Conservation (phyloP, 192 early-diverging fungal genomes). For the Jimgerdemannia flammicorona region DNA sequence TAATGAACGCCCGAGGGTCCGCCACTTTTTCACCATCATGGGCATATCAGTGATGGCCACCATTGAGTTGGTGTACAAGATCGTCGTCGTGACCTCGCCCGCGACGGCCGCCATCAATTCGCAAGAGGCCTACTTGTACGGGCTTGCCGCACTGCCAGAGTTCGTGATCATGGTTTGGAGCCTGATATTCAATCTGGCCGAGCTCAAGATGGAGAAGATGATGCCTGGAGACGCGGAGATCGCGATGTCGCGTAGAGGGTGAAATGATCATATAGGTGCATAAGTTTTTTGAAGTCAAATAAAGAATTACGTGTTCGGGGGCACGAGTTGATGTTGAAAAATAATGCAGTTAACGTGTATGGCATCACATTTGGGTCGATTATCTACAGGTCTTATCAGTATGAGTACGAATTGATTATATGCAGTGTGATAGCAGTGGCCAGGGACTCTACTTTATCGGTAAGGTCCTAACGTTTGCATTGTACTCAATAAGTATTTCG, state of each 20-base stretch:
- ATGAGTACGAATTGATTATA: too few species aligned
- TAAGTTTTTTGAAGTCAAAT: too few species aligned
- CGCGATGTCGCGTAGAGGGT: not conserved
- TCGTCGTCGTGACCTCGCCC: not conserved
- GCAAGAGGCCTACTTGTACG: not conserved
- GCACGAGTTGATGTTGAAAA: too few species aligned
- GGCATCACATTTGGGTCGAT: too few species aligned
- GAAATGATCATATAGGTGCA: too few species aligned
- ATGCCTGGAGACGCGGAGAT: not conserved
- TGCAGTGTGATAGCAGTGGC: too few species aligned
- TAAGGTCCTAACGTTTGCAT: too few species aligned
- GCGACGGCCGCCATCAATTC: not conserved
- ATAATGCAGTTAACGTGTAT: too few species aligned
- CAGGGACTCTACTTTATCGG: too few species aligned
- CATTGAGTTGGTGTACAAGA: not conserved
- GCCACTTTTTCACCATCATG: not conserved
- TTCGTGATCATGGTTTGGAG: not conserved
- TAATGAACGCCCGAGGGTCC: not conserved
- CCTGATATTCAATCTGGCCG: not conserved
- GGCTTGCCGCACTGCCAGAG: not conserved
- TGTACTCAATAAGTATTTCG: too few species aligned
- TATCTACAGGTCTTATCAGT: too few species aligned
- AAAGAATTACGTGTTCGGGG: too few species aligned
- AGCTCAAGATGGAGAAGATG: not conserved
- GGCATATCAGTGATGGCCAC: not conserved